phyloP scores from a whole-genome alignment of 495 filamentous ascomycete species.

The Talaromyces ruber region DNA sequence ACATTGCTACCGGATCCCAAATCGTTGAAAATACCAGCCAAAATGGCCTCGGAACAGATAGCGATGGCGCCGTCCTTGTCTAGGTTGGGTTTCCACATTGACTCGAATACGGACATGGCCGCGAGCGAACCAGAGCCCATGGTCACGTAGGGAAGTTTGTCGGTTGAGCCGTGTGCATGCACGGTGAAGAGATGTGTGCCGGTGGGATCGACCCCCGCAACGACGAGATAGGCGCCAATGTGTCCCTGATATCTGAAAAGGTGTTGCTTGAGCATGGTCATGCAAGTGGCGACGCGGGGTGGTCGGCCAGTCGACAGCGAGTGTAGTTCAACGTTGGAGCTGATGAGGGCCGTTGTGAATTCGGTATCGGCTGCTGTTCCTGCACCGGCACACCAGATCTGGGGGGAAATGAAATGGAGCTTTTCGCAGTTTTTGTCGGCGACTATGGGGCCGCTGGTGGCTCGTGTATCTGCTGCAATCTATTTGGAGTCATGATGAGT shows the following conservation, averaged over 20 bases:
- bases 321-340: slow-evolving; percentile 96
- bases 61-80: slow-evolving; percentile 73
- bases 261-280: slow-evolving; percentile 99
- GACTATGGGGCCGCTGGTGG: slow-evolving; percentile 94
- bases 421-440: slow-evolving; percentile 99
- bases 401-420: slow-evolving; percentile 95
- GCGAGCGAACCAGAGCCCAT: slow-evolving; percentile 96
- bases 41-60: slow-evolving; percentile 79
- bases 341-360: slow-evolving; percentile 97
- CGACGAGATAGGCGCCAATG: slow-evolving; percentile 96
- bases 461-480: slow-evolving; percentile 97
- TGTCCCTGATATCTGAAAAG: slow-evolving; percentile 97
- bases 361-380: slow-evolving; percentile 98
- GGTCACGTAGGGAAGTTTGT: slow-evolving; percentile 98
- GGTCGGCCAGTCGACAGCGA: slow-evolving; percentile 90
- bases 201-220: slow-evolving; percentile 95
- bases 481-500: slow-evolving; percentile 19
- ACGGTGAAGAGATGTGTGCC: slow-evolving; percentile 96
- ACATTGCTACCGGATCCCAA: slow-evolving; percentile 95
- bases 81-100: slow-evolving; percentile 78
- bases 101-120: slow-evolving; percentile 98
- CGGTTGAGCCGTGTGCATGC: slow-evolving; percentile 95
- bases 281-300: slow-evolving; percentile 95
- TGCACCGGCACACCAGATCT: slow-evolving; percentile 99
- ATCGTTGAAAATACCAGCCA: slow-evolving; percentile 99